A percentile compares a stretch with the other conserved stretches of the same genome.
Evolutionary conservation across 345 rosid species (phyloP).

Genomic region (Hibiscus mutabilis): DNA sequence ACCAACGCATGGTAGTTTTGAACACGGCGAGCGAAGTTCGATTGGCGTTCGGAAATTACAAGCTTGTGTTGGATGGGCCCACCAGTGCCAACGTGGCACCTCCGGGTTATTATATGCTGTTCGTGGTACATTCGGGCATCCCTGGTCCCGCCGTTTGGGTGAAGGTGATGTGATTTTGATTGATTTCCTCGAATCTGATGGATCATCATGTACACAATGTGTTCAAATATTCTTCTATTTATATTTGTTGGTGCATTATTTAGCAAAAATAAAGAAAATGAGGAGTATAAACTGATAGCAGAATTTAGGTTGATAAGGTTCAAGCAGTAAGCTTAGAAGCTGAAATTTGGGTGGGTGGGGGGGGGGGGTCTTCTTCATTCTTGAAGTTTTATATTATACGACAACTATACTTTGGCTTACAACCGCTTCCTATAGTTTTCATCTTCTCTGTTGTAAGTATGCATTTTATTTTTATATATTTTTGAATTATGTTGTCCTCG

Average conservation of each 20-base stretch:
- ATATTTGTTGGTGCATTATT: not conserved
- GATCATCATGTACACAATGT: not conserved
- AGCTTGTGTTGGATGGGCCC: slow-evolving; percentile 37
- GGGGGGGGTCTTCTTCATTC: not conserved
- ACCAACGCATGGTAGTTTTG: slow-evolving; percentile 47
- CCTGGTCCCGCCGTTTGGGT: slow-evolving; percentile 52
- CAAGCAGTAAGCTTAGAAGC: not conserved
- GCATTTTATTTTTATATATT: not conserved
- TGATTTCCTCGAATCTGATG: not conserved
- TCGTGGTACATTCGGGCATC: slow-evolving; percentile 38
- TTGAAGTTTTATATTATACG: not conserved
- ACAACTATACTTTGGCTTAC: not conserved
- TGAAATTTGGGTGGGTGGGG: too few relatives aligned
- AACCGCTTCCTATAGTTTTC: not conserved
- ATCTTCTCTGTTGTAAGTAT: not conserved
- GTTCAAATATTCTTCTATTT: not conserved
- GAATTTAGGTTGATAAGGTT: not conserved
- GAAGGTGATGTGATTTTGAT: slow-evolving; percentile 11
- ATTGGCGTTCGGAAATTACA: slow-evolving; percentile 22
- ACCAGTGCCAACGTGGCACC: slow-evolving; percentile 32
- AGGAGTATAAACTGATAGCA: not conserved
- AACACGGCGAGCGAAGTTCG: slow-evolving; percentile 12
- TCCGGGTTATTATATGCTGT: slow-evolving; percentile 53
- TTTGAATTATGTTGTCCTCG: not conserved
- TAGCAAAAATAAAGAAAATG: not conserved